Conservation (phyloP, 805 yeast species). For the Monosporozyma solicola region DNA sequence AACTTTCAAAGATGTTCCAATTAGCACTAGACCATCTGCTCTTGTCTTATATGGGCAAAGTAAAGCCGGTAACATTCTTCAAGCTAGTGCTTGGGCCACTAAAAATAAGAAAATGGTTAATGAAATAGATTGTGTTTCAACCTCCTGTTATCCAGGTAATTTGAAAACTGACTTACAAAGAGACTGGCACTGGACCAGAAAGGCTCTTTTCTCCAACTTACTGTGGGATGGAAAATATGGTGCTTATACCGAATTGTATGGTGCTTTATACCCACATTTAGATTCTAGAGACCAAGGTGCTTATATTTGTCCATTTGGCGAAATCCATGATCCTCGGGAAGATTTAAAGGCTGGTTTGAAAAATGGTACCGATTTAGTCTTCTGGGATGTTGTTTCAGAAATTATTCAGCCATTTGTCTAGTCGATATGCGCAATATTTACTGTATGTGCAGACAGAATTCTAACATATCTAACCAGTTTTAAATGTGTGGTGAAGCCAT, state of each 20-base stretch:
- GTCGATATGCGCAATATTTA: background rate
- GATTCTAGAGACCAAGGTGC: conserved; percentile 25
- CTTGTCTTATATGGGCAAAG: conserved; percentile 30
- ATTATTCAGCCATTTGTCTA: conserved; percentile 4
- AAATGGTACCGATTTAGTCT: conserved; percentile 23
- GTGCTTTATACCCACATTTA: conserved; percentile 30
- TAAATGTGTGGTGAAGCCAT: too few species aligned
- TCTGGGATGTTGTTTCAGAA: conserved; percentile 22
- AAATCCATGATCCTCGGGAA: conserved; percentile 22
- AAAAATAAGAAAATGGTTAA: conserved; percentile 18
- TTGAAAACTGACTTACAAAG: conserved; percentile 28
- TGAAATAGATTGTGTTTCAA: conserved; percentile 27
- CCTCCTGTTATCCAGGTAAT: conserved; percentile 32
- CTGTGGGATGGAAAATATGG: conserved; percentile 22
- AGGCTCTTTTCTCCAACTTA: conserved; percentile 7
- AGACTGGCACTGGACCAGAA: conserved; percentile 14
- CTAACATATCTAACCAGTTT: background rate
- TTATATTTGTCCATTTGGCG: conserved; percentile 32
- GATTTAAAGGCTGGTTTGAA: conserved; percentile 20
- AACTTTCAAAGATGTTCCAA: conserved; percentile 14
- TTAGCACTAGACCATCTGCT: conserved; percentile 14
- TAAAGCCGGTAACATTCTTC: conserved; percentile 31
- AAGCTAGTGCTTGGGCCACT: conserved; percentile 31
- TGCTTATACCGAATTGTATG: conserved; percentile 33
- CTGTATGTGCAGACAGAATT: background rate